These are phyloP conservation scores for Dendrobium officinale DNA, from an alignment of 106 monocot genomes.

Conservation along the genomic window DNA sequence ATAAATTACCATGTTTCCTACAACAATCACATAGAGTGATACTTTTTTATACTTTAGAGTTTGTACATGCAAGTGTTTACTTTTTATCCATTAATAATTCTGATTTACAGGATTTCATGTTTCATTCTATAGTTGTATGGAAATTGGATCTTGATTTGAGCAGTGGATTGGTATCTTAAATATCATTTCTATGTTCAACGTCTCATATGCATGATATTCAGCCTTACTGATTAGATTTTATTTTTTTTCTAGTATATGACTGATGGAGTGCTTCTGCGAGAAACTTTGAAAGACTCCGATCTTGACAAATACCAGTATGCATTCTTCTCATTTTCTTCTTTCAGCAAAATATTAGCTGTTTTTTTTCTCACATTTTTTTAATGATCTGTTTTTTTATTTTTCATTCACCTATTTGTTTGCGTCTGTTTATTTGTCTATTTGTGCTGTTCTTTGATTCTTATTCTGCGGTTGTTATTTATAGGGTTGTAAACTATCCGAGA, in stretches of 20 bases:
- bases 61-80: background rate
- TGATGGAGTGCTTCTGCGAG: conserved; percentile 83
- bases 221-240: background rate
- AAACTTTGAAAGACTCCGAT: conserved; percentile 87
- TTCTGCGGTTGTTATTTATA: background rate
- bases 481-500: too few relatives aligned
- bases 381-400: background rate
- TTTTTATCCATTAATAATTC: too few relatives aligned
- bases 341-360: background rate
- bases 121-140: background rate
- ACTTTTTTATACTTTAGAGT: background rate
- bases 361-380: background rate
- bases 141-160: background rate
- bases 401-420: too few relatives aligned
- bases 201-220: background rate
- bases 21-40: background rate
- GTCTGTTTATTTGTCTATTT: too few relatives aligned
- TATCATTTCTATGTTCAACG: background rate
- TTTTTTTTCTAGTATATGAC: conserved; percentile 74
- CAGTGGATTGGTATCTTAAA: background rate
- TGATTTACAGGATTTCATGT: too few relatives aligned
- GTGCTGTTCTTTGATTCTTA: background rate
- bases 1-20: too few relatives aligned
- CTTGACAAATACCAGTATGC: conserved; percentile 86
- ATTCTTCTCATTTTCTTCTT: background rate